A percentile compares a stretch with the other conserved stretches of the same genome.
Evolutionary conservation across 1,284 basidiomycete genomes (phyloP).

Genomic region (Apiotrichum mycotoxinovorans): DNA sequence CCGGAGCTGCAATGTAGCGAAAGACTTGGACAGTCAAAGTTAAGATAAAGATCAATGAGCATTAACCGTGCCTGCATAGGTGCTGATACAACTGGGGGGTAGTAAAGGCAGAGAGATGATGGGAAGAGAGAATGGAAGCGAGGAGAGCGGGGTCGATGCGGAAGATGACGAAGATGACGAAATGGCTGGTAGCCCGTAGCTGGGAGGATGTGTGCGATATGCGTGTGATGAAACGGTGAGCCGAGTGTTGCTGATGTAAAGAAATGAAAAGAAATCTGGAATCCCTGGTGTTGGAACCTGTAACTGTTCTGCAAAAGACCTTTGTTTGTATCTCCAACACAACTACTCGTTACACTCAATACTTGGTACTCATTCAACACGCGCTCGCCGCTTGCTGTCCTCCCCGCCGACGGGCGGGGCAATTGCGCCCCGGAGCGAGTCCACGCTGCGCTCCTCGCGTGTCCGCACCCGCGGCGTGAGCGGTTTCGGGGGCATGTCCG

Average conservation of each 20-base stretch:
- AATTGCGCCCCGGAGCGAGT: constrained; percentile 15
- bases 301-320: no score
- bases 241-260: no score
- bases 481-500: constrained; percentile 21
- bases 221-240: no score
- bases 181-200: no score
- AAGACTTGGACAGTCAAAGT: no score
- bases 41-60: no score
- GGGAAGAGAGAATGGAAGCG: background rate
- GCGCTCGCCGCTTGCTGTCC: constrained; percentile 12
- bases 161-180: background rate
- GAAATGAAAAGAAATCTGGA: no score
- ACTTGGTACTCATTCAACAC: constrained; percentile 3
- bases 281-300: no score
- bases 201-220: no score
- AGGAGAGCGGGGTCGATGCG: background rate
- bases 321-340: no score
- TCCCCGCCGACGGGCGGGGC: background rate
- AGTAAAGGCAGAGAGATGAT: background rate
- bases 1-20: background rate
- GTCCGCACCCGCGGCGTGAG: constrained; percentile 39
- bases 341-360: no score
- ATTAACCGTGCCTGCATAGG: constrained; percentile 1
- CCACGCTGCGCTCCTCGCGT: constrained; percentile 35
- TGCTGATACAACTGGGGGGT: constrained; percentile 6